Base-by-base conservation (phyloP, 2,329 filamentous ascomycete genomes). In the Cercospora sesami region DNA sequence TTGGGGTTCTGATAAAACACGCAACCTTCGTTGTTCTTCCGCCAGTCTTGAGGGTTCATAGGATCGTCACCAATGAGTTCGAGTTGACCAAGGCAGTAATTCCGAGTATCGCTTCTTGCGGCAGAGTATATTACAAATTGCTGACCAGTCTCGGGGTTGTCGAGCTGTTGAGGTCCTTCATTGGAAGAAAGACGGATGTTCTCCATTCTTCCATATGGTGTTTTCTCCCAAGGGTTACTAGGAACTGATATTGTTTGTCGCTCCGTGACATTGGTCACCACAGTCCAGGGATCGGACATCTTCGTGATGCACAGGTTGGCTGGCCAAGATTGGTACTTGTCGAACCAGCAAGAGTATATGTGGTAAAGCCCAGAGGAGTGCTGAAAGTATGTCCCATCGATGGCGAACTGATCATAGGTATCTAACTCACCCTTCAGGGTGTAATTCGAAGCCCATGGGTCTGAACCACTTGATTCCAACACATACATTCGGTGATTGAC, bases 221-320 rank as follows among this genome's bases (percentile, higher is more conserved):
- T 85, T 72, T 84, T 83, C 71, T 85, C 83, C 83, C 83, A 85
- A 1, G 83, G 77, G 66, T 85, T 81, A 12, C 78, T 77, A 0
- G 84, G 83, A 0, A 80, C 78, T 10, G 80, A 82, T 62, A 86
- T 80, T 66, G 84, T 82, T 42, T 81, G 79, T 16, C 83, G 79
- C 61, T 85, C 80, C 1, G 79, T 79, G 31, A 84, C 80, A 55
- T 80, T 81, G 4, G 80, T 81, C 3, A 76, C 72, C 1, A 85
- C 80, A 3, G 82, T 85, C 79, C 79, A 85, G 0, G 84, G 83
- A 63, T 84, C 78, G 6, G 76, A 78, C 75, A 85, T 72, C 66
- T 83, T 81, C n/a, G 83, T 82, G 64, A 86, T 85, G 74, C 83
- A 86, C 5, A 85, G 79, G 67, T 85, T 85, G 4, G 83, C 80